These are phyloP conservation scores for Paspalum vaginatum DNA, from an alignment of 176 grass and related monocot genomes.

Conservation along the genomic window DNA sequence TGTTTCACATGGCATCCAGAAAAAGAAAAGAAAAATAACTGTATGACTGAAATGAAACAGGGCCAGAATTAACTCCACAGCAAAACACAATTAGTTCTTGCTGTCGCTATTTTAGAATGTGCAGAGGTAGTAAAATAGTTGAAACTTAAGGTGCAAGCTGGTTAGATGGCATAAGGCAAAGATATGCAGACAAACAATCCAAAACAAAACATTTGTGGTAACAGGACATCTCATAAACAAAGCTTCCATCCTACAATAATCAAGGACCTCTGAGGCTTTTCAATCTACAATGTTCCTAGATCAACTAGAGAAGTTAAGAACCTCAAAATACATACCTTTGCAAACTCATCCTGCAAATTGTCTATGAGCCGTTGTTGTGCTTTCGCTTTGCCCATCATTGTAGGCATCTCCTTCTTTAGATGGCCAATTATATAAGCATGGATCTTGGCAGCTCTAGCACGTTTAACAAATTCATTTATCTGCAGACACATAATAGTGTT, in stretches of 20 bases:
- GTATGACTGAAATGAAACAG: not conserved
- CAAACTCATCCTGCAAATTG: conserved; percentile 78
- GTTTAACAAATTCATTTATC: conserved; percentile 99
- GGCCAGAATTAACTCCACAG: not conserved
- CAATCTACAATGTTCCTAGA: conserved; percentile 12
- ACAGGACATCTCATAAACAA: not conserved
- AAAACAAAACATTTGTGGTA: not conserved
- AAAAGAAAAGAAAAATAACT: not conserved
- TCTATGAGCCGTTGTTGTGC: conserved; percentile 87
- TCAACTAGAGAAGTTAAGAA: conserved; percentile 1
- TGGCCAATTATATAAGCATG: conserved; percentile 95
- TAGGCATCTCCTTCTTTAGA: conserved; percentile 89
- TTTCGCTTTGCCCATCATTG: conserved; percentile 96
- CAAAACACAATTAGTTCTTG: not conserved
- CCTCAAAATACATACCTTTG: conserved; percentile 58
- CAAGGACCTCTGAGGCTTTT: not conserved
- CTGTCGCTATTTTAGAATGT: not conserved
- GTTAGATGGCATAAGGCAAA: not conserved
- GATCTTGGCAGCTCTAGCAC: conserved; percentile 93
- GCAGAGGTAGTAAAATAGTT: not conserved
- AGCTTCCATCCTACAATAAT: not conserved
- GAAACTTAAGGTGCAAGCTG: not conserved
- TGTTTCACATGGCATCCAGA: conserved; percentile 14
- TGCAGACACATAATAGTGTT: conserved; percentile 23
- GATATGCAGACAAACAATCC: not conserved